phyloP scores from a whole-genome alignment of 2,329 filamentous ascomycete genomes.

The Ceratocystis ficicola region DNA sequence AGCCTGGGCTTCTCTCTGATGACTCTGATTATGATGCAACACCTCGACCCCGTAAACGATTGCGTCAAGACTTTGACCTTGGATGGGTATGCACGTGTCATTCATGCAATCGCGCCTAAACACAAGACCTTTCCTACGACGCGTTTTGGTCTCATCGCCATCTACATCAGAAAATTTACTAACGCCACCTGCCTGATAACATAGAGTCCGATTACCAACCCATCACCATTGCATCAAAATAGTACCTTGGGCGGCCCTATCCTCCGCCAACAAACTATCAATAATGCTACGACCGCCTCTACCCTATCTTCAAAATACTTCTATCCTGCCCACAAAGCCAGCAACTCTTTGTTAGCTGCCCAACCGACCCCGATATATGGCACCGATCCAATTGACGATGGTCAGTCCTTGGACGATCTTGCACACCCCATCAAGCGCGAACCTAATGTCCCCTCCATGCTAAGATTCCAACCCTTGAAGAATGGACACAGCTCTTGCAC shows the following conservation, averaged over 20 bases:
- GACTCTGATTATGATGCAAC: background rate
- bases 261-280: background rate
- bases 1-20: background rate
- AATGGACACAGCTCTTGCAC: background rate
- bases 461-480: background rate
- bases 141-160: background rate
- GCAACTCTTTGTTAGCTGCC: background rate
- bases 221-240: background rate
- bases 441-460: background rate
- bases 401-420: background rate
- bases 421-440: background rate
- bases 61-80: background rate
- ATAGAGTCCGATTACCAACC: background rate
- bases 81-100: slow-evolving; percentile 11
- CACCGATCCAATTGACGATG: background rate
- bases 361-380: too few relatives aligned
- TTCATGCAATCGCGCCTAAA: background rate
- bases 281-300: background rate
- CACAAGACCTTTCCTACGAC: background rate
- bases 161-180: background rate
- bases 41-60: slow-evolving; percentile 9
- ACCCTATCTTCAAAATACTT: background rate
- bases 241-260: too few relatives aligned
- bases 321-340: background rate
- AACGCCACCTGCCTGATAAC: background rate